Conservation (phyloP, 768 basidiomycete species). For the Mycena filopes region DNA sequence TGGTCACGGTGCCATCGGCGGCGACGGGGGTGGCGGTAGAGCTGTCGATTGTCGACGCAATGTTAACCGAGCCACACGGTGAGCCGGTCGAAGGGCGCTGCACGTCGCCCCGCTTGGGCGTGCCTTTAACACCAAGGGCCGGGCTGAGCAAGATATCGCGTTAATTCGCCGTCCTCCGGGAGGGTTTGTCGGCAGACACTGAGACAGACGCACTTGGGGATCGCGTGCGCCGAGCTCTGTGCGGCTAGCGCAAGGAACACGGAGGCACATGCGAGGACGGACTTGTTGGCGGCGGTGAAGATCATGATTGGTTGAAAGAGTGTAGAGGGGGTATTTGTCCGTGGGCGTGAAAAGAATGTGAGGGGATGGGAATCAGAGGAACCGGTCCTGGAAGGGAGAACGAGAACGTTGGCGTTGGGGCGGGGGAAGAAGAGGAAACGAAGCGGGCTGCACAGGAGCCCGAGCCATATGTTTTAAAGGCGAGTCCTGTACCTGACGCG, state of each 20-base stretch:
- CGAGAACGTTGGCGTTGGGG: constrained; percentile 8
- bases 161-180: background rate
- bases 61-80: constrained; percentile 32
- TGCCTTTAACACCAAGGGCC: constrained; percentile 32
- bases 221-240: constrained; percentile 28
- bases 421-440: background rate
- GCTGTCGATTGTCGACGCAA: constrained; percentile 28
- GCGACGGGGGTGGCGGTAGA: constrained; percentile 32
- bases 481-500: background rate
- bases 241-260: constrained; percentile 25
- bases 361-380: constrained; percentile 16
- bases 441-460: background rate
- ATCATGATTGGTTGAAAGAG: constrained; percentile 19
- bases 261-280: constrained; percentile 27
- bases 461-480: no score
- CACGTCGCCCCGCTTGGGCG: constrained; percentile 31
- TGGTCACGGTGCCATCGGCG: constrained; percentile 44
- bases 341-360: no score
- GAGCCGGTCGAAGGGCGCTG: constrained; percentile 29
- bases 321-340: constrained; percentile 18
- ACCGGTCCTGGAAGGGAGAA: constrained; percentile 25
- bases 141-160: background rate
- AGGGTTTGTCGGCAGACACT: no score
- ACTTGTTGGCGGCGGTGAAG: constrained; percentile 20
- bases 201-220: constrained; percentile 22